Evolutionary conservation across 352 stramenopile species (phyloP).

Genomic region (Phytophthora crassamura): DNA sequence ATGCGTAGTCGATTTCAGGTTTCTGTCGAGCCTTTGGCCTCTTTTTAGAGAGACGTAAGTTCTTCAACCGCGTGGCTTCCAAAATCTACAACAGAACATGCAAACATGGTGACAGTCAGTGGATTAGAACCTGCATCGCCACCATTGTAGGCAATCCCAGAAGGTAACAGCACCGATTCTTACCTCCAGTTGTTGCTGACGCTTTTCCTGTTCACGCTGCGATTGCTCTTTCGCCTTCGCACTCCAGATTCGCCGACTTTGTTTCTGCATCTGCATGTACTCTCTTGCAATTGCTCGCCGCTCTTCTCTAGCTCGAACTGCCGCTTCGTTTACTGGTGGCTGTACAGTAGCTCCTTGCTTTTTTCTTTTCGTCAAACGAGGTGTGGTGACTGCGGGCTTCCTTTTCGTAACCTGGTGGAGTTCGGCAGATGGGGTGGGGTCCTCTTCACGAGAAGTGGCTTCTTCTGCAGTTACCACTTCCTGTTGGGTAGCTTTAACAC

Average conservation of each 20-base stretch:
- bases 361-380: constrained; percentile 17
- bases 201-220: constrained; percentile 47
- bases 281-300: constrained; percentile 66
- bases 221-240: constrained; percentile 46
- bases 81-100: constrained; percentile 25
- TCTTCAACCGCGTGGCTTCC: constrained; percentile 36
- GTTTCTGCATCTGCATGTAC: constrained; percentile 74
- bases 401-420: constrained; percentile 14
- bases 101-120: not conserved
- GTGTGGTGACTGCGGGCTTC: constrained; percentile 13
- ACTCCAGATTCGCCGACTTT: constrained; percentile 43
- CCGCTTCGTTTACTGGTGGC: constrained; percentile 6
- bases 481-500: not conserved
- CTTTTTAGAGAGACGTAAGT: constrained; percentile 33
- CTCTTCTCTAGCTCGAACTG: constrained; percentile 41
- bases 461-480: not conserved
- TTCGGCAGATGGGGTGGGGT: not conserved
- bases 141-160: not conserved
- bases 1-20: not conserved
- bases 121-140: not conserved
- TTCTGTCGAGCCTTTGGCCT: constrained; percentile 9
- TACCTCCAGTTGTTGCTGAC: constrained; percentile 62
- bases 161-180: not conserved
- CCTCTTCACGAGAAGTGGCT: not conserved
- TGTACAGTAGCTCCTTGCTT: constrained; percentile 6